Conservation (phyloP, 2,329 filamentous ascomycete species). For the Samsoniella hepiali region DNA sequence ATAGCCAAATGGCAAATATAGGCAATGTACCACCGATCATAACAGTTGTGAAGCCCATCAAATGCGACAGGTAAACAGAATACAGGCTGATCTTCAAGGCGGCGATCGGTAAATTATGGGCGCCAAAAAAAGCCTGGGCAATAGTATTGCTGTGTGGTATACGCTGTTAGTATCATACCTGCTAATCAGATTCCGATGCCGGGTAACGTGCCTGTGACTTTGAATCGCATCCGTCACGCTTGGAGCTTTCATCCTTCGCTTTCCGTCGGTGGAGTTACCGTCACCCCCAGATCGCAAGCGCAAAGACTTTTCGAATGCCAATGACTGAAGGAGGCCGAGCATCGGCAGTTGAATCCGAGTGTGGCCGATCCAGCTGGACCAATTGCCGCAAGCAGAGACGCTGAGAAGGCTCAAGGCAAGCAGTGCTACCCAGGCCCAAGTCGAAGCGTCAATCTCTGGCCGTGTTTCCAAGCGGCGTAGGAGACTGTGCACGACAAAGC, state of each 20-base stretch:
- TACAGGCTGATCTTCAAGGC: conserved; percentile 16
- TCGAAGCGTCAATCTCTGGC: conserved; percentile 39
- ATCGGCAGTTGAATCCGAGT: conserved; percentile 3
- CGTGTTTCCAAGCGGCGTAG: conserved; percentile 26
- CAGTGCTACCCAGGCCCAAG: conserved; percentile 47
- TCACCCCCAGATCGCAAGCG: neutral
- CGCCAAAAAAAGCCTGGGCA: neutral
- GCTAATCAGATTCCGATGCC: neutral
- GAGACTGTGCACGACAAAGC: conserved; percentile 4
- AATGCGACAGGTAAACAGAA: conserved; percentile 13
- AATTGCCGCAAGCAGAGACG: conserved; percentile 34
- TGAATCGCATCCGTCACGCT: conserved; percentile 7
- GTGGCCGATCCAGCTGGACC: conserved; percentile 3
- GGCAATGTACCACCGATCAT: conserved; percentile 1
- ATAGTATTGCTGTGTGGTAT: neutral
- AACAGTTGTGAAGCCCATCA: conserved; percentile 16
- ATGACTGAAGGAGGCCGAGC: conserved; percentile 4
- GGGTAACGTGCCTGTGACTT: neutral
- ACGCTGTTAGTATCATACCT: neutral
- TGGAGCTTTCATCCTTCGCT: neutral
- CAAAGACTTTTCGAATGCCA: conserved; percentile 13
- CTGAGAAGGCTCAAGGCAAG: conserved; percentile 51
- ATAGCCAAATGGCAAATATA: conserved; percentile 9
- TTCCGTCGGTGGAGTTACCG: neutral
- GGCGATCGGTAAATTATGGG: conserved; percentile 14